Base-by-base conservation (phyloP, 495 filamentous ascomycete genomes). In the Annulohypoxylon moriforme region DNA sequence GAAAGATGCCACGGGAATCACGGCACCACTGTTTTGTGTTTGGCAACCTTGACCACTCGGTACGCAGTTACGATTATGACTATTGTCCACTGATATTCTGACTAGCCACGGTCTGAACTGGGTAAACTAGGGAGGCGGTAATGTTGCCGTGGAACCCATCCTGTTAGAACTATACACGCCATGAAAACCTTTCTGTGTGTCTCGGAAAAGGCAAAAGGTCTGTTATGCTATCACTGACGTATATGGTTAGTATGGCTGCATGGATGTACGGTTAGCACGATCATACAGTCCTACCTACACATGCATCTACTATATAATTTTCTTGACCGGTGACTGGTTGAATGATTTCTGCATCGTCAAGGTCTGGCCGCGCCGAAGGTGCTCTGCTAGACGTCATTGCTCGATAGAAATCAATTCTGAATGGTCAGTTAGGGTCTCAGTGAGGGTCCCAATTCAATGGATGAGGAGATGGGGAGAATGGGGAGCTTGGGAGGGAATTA, bases 111-210 rank as follows among this genome's bases (percentile, higher is more conserved):
- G 20, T 25, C 22, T 49, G 10, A 9, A 25, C 18, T 49, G 11
- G 36, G 36, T 10, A 24, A 24, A 49, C 46, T 24, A 49, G 46
- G 46, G 10, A 46, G 29, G 63, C 63, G 58, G 49, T 50, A 60
- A 53, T 50, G 53, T 58, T 18, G 27, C 69, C 59, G 38, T 60
- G 47, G 69, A 68, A 68, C 69, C 34, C 40, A 34, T 68, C 55
- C 69, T 68, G 53, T 72, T 47, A 64, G 3, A 18, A 27, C 22
- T 59, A 29, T 56, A 59, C 58, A 72, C 64, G 64, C 63, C 34
- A 66, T 29, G 25, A 49, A 38, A 61, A 53, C 6, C 5, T 44
- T 63, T 63, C 55, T 67, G 53, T 46, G 53, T 68, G 64, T 68
- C 64, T 72, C 55, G 52, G 53, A 38, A n/a, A 34, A 22, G 53